A percentile compares a stretch with the other conserved stretches of the same genome.
Evolutionary conservation across 352 stramenopile species (phyloP).

Genomic region (Globisporangium cystogenes): DNA sequence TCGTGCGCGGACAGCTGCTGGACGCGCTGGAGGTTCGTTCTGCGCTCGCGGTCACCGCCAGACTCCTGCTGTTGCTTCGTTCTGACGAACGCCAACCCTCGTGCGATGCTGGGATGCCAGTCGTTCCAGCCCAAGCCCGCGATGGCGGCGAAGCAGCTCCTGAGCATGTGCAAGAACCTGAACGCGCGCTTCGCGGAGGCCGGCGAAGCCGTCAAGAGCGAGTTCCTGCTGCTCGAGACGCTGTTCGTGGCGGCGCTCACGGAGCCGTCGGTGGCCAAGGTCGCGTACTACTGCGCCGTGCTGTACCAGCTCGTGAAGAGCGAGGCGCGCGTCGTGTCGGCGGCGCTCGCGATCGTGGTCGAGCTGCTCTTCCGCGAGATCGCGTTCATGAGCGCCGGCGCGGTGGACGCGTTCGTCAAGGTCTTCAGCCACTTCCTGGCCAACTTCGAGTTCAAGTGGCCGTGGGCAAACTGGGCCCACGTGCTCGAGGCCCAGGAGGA

Average conservation of each 20-base stretch:
- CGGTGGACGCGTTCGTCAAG: constrained; percentile 61
- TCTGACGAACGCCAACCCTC: neutral
- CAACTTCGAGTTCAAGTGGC: constrained; percentile 88
- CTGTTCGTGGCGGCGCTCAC: constrained; percentile 56
- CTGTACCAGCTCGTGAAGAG: constrained; percentile 78
- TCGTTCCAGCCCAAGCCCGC: constrained; percentile 63
- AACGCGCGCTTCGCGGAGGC: constrained; percentile 61
- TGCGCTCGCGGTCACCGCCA: no score
- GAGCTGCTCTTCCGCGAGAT: constrained; percentile 84
- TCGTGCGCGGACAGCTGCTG: constrained; percentile 43
- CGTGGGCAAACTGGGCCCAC: constrained; percentile 70
- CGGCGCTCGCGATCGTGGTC: constrained; percentile 74
- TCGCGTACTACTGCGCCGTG: constrained; percentile 66
- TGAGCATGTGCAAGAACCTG: constrained; percentile 46
- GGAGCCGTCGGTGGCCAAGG: constrained; percentile 33
- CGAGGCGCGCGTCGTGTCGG: constrained; percentile 54
- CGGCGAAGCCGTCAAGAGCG: constrained; percentile 45
- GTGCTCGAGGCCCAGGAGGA: constrained; percentile 76
- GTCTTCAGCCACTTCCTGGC: constrained; percentile 84
- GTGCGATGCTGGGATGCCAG: constrained; percentile 17
- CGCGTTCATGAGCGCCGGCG: constrained; percentile 56
- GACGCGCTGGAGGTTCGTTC: constrained; percentile 40
- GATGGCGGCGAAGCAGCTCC: constrained; percentile 64
- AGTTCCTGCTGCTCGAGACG: constrained; percentile 76
- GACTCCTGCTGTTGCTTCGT: constrained; percentile 1